These are phyloP conservation scores for Dryadomyces quercus-mongolicae DNA, from an alignment of 2,329 filamentous ascomycete genomes.

Conservation along the genomic window DNA sequence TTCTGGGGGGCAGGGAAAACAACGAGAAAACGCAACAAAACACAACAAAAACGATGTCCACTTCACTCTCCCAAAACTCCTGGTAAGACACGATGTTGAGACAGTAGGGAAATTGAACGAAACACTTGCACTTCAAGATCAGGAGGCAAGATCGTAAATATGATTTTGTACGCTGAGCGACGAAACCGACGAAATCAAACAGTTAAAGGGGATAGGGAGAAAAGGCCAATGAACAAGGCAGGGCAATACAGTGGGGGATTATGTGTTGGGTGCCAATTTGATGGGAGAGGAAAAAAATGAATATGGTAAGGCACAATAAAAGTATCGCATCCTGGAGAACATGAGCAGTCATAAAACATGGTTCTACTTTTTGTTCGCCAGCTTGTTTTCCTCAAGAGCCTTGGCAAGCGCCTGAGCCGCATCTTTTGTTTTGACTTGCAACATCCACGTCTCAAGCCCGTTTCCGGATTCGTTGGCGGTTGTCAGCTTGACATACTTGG, in stretches of 20 bases:
- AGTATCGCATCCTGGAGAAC: neutral
- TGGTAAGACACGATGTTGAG: neutral
- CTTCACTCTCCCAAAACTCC: neutral
- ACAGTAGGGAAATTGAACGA: neutral
- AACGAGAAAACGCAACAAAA: neutral
- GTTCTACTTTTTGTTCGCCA: constrained; percentile 38
- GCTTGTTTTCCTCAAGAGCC: constrained; percentile 40
- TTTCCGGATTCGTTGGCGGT: constrained; percentile 45
- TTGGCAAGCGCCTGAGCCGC: constrained; percentile 41
- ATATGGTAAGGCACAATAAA: neutral
- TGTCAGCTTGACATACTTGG: constrained; percentile 48
- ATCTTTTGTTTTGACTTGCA: constrained; percentile 56
- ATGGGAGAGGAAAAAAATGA: neutral
- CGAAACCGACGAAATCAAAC: neutral
- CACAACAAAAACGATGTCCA: neutral
- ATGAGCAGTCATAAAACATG: neutral
- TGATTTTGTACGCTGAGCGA: neutral
- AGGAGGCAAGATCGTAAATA: neutral
- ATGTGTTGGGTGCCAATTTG: too few relatives aligned
- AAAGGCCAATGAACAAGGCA: neutral
- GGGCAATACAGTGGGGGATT: neutral
- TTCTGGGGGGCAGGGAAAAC: neutral
- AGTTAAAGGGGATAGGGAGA: neutral
- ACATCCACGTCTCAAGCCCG: constrained; percentile 55
- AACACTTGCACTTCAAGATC: neutral